phyloP scores from a whole-genome alignment of 1,139 yeast genomes.

The Diutina scorzettiae region DNA sequence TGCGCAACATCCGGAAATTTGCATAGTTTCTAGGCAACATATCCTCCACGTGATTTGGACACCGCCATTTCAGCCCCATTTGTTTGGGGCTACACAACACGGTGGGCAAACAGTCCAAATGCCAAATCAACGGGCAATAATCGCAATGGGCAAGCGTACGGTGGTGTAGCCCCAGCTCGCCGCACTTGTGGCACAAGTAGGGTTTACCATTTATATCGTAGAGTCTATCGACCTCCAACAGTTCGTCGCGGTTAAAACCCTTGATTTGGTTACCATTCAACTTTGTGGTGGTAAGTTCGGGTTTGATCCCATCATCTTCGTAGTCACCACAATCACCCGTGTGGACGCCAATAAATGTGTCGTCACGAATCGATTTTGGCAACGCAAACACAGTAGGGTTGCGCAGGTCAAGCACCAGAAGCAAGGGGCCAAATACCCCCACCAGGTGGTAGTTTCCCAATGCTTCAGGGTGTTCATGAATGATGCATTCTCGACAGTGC shows the following conservation, averaged over 20 bases:
- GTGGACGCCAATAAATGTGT: slow-evolving; percentile 58
- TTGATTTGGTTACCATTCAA: slow-evolving; percentile 28
- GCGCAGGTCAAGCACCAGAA: slow-evolving; percentile 42
- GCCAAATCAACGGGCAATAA: slow-evolving; percentile 83
- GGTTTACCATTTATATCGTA: slow-evolving; percentile 57
- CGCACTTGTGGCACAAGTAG: slow-evolving; percentile 66
- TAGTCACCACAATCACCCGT: slow-evolving; percentile 46
- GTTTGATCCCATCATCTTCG: slow-evolving; percentile 50
- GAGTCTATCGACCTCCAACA: slow-evolving; percentile 51
- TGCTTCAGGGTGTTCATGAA: slow-evolving; percentile 11
- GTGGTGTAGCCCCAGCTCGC: slow-evolving; percentile 48
- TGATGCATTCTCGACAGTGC: slow-evolving; percentile 69
- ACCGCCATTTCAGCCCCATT: slow-evolving; percentile 79
- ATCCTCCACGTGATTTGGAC: slow-evolving; percentile 76
- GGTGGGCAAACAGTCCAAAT: slow-evolving; percentile 73
- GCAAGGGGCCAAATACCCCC: slow-evolving; percentile 51
- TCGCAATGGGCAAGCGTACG: slow-evolving; percentile 64
- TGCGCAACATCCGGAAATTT: slow-evolving; percentile 36
- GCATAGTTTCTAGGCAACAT: slow-evolving; percentile 22
- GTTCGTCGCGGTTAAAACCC: slow-evolving; percentile 28
- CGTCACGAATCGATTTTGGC: slow-evolving; percentile 57
- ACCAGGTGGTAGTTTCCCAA: slow-evolving; percentile 25
- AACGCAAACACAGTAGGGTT: slow-evolving; percentile 68
- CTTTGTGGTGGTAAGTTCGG: slow-evolving; percentile 30
- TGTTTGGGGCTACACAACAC: slow-evolving; percentile 71